These are phyloP conservation scores for Penicillium tannophilum DNA, from an alignment of 495 filamentous ascomycete species.

Conservation along the genomic window DNA sequence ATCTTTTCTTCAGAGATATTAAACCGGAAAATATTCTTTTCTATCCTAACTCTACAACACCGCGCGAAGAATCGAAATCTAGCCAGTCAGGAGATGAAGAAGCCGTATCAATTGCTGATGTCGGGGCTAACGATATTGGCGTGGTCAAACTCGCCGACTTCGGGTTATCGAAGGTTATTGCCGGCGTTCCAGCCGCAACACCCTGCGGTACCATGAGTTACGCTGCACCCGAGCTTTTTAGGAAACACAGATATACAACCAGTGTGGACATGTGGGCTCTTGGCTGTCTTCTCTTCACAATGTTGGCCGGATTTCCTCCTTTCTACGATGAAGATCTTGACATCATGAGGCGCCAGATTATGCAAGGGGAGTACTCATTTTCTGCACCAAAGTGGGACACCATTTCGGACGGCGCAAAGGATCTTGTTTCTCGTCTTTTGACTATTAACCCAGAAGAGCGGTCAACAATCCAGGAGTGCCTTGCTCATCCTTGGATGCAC, in stretches of 20 bases:
- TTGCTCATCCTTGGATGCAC: slow-evolving; percentile 67
- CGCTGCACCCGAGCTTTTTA: slow-evolving; percentile 90
- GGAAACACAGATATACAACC: slow-evolving; percentile 91
- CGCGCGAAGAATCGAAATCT: slow-evolving; percentile 76
- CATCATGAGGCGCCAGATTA: slow-evolving; percentile 86
- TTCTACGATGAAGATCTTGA: slow-evolving; percentile 94
- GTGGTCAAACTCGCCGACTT: slow-evolving; percentile 92
- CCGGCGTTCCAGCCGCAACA: slow-evolving; percentile 89
- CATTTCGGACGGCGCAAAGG: slow-evolving; percentile 83
- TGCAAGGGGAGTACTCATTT: slow-evolving; percentile 86
- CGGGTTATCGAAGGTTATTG: slow-evolving; percentile 86
- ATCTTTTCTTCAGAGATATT: slow-evolving; percentile 72
- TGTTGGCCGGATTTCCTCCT: slow-evolving; percentile 88
- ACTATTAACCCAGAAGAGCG: slow-evolving; percentile 90
- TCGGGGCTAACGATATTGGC: slow-evolving; percentile 56
- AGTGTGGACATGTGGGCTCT: slow-evolving; percentile 96
- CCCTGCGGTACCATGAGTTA: slow-evolving; percentile 95
- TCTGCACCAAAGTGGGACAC: slow-evolving; percentile 94
- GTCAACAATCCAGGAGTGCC: slow-evolving; percentile 83
- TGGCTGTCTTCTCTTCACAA: slow-evolving; percentile 86
- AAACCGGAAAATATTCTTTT: slow-evolving; percentile 97
- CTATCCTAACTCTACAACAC: slow-evolving; percentile 76
- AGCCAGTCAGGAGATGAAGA: slow-evolving; percentile 75
- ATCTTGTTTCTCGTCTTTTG: slow-evolving; percentile 59
- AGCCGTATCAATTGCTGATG: slow-evolving; percentile 2